phyloP scores from a whole-genome alignment of 2,329 filamentous ascomycete species.

The Aphanoascus verrucosus region DNA sequence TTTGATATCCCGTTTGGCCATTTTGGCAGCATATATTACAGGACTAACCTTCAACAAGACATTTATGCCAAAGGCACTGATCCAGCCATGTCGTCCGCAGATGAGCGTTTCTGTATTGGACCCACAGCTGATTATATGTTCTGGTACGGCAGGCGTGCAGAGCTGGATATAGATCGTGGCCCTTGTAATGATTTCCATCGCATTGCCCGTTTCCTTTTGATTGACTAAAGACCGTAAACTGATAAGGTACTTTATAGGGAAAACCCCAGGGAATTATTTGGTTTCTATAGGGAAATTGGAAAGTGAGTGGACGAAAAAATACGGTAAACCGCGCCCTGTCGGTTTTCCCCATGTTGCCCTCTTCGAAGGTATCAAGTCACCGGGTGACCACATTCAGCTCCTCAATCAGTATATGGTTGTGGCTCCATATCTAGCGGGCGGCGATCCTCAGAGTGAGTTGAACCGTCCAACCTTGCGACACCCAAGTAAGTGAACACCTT shows the following conservation, averaged over 20 bases:
- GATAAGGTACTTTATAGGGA: slow-evolving; percentile 6
- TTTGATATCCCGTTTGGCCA: slow-evolving; percentile 9
- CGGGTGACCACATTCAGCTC: slow-evolving; percentile 9
- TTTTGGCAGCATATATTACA: slow-evolving; percentile 13
- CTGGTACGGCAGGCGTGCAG: slow-evolving; percentile 13
- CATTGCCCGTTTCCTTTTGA: background rate
- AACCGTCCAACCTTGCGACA: slow-evolving; percentile 16
- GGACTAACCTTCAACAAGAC: slow-evolving; percentile 12
- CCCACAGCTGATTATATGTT: slow-evolving; percentile 16
- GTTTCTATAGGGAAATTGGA: slow-evolving; percentile 10
- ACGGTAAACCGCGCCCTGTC: slow-evolving; percentile 7
- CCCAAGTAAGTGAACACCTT: slow-evolving; percentile 9
- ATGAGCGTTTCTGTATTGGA: slow-evolving; percentile 12
- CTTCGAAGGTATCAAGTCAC: slow-evolving; percentile 8
- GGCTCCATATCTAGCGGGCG: slow-evolving; percentile 11
- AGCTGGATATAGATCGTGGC: slow-evolving; percentile 8
- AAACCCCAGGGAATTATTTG: slow-evolving; percentile 6
- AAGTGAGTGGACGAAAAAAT: slow-evolving; percentile 11
- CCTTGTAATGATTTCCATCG: background rate
- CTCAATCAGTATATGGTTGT: slow-evolving; percentile 11
- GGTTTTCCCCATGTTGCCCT: slow-evolving; percentile 9
- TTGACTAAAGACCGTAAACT: slow-evolving; percentile 4
- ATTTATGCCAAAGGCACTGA: slow-evolving; percentile 16
- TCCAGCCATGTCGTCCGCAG: slow-evolving; percentile 11
- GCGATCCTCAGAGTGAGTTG: background rate